Conservation (phyloP, 176 grass and related monocot species). For the Microstegium vimineum region DNA sequence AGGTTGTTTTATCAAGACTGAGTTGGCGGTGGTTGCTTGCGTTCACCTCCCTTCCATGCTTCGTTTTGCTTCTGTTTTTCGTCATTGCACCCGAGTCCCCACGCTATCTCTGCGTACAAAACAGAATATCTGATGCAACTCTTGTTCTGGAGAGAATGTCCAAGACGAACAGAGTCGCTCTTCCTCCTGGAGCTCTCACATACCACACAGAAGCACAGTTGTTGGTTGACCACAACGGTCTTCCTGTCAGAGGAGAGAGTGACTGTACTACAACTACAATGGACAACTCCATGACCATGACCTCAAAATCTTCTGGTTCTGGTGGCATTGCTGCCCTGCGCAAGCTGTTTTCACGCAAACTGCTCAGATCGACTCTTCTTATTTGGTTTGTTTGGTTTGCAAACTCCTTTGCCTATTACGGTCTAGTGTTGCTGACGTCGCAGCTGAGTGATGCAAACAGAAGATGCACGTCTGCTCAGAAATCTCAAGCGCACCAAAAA, state of each 20-base stretch:
- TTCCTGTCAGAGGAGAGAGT: constrained; percentile 30
- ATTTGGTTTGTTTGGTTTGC: constrained; percentile 77
- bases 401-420: constrained; percentile 90
- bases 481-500: neutral
- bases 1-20: constrained; percentile 46
- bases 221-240: constrained; percentile 14
- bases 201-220: constrained; percentile 19
- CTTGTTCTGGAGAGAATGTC: constrained; percentile 70
- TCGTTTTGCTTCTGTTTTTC: constrained; percentile 66
- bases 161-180: constrained; percentile 34
- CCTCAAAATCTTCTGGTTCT: constrained; percentile 1
- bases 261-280: neutral
- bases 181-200: constrained; percentile 69
- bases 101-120: constrained; percentile 65
- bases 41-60: constrained; percentile 61
- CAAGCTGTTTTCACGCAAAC: constrained; percentile 49
- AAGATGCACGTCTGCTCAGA: constrained; percentile 36
- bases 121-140: constrained; percentile 48
- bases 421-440: constrained; percentile 64
- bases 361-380: constrained; percentile 71
- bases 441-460: constrained; percentile 48
- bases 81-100: constrained; percentile 60
- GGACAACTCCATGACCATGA: constrained; percentile 12
- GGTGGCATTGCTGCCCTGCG: constrained; percentile 34
- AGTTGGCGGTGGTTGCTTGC: constrained; percentile 79